Conservation (phyloP, 2,329 filamentous ascomycete species). For the Amauroascus verrucosus region DNA sequence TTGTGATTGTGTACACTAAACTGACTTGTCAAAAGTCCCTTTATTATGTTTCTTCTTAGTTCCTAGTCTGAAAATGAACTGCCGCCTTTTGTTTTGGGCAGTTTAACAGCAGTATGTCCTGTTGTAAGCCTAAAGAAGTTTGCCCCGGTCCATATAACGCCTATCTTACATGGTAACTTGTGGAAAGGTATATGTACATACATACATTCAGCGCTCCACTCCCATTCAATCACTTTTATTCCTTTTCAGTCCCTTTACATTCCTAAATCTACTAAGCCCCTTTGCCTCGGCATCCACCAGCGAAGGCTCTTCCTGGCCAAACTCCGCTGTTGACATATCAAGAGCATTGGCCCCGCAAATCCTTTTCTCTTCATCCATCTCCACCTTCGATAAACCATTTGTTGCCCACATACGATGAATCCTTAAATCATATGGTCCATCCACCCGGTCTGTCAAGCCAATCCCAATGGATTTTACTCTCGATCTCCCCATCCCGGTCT, state of each 20-base stretch:
- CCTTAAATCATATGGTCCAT: conserved; percentile 77
- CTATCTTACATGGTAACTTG: no score
- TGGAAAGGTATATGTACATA: no score
- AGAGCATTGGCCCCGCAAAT: conserved; percentile 34
- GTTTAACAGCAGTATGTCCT: no score
- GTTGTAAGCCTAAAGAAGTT: no score
- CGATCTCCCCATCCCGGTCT: conserved; percentile 77
- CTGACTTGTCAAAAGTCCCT: background rate
- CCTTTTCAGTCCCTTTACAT: conserved; percentile 30
- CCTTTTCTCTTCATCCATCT: conserved; percentile 32
- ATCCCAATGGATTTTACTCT: conserved; percentile 79
- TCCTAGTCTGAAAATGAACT: background rate
- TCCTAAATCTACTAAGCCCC: conserved; percentile 23
- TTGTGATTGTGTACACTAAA: background rate
- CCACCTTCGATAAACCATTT: conserved; percentile 48
- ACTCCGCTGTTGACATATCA: conserved; percentile 27
- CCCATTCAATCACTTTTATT: conserved; percentile 17
- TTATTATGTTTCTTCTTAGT: background rate
- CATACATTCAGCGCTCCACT: background rate
- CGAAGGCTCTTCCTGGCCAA: conserved; percentile 6
- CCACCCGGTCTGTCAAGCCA: conserved; percentile 76
- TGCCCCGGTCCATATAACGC: no score
- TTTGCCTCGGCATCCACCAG: conserved; percentile 16
- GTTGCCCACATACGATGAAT: conserved; percentile 87
- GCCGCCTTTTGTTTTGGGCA: no score